Base-by-base conservation (phyloP, 805 yeast genomes). In the Komagataella mondaviorum region DNA sequence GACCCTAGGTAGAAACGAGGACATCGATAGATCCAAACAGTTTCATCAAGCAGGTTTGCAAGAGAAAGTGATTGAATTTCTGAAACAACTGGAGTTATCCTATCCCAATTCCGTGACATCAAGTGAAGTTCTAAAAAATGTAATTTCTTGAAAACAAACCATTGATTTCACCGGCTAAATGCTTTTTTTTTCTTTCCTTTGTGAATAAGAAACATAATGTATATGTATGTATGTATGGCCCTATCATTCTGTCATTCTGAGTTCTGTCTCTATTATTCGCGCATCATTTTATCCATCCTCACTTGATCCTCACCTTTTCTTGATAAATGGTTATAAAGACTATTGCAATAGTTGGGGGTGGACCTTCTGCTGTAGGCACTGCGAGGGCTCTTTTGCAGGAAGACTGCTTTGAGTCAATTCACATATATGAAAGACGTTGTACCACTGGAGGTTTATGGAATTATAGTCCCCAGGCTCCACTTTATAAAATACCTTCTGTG, bases 371-470 rank as follows among this genome's bases (percentile, higher is more conserved):
- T 0, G 65, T 83, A 18, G 87, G 82, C 0, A 68, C 77, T 3
- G 80, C 86, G 0, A 78, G 81, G 53, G 87, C 89, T 0, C 68
- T 87, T 8, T 55, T 76, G 6, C 73, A 70, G 7, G 89, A 82
- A 56, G 59, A 63, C 1, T 60, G 66, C 3, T 75, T 76, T 55
- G 66, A 71, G 39, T 59, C 63, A 47, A 70, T 86, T 48, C 77
- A 75, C 23, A 70, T 84, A 4, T 85, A 73, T 59, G 95, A 86
- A 55, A 69, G 75, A 48, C 72, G 85, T 54, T 56, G 67, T 6
- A 62, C 64, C n/a, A 61, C 76, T n/a, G 96, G 95, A 12, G 96
- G 96, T 0, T 67, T 87, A 6, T 88, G 96, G 96, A 76, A 80
- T 60, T 83, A 77, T 59, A 55, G 48, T 16, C 54, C 52, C 45